Conservation (phyloP, 1,284 basidiomycete genomes). For the Tilletia indica region DNA sequence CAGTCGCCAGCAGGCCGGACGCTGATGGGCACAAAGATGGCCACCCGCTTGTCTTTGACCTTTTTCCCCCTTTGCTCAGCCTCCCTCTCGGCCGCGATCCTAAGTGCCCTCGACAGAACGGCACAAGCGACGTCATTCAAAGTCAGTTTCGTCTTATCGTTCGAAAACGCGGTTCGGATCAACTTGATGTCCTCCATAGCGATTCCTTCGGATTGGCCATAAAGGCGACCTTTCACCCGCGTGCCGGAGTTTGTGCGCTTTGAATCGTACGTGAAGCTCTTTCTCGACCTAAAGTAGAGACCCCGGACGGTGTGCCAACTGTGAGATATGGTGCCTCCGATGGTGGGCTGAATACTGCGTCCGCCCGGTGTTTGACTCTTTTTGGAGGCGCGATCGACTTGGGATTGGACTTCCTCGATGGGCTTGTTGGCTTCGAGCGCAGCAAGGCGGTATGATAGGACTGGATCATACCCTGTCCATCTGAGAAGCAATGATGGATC, state of each 20-base stretch:
- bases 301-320: slow-evolving; percentile 42
- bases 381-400: slow-evolving; percentile 42
- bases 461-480: slow-evolving; percentile 55
- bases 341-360: slow-evolving; percentile 41
- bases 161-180: slow-evolving; percentile 50
- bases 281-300: slow-evolving; percentile 50
- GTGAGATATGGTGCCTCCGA: slow-evolving; percentile 47
- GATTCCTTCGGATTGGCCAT: slow-evolving; percentile 52
- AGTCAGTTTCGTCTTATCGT: slow-evolving; percentile 40
- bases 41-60: slow-evolving; percentile 50
- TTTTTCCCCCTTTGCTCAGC: slow-evolving; percentile 23
- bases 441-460: slow-evolving; percentile 52
- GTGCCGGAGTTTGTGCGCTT: not conserved
- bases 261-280: slow-evolving; percentile 41
- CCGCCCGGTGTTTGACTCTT: slow-evolving; percentile 24
- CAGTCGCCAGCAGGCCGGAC: slow-evolving; percentile 50
- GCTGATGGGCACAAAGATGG: slow-evolving; percentile 53
- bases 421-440: slow-evolving; percentile 41
- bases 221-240: slow-evolving; percentile 38
- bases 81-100: slow-evolving; percentile 45
- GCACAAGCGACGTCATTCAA: slow-evolving; percentile 54
- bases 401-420: slow-evolving; percentile 47
- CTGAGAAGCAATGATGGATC: slow-evolving; percentile 54
- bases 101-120: slow-evolving; percentile 48
- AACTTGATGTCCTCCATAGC: slow-evolving; percentile 51